These are phyloP conservation scores for Rhodocollybia butyracea DNA, from an alignment of 768 basidiomycete genomes.

Conservation along the genomic window DNA sequence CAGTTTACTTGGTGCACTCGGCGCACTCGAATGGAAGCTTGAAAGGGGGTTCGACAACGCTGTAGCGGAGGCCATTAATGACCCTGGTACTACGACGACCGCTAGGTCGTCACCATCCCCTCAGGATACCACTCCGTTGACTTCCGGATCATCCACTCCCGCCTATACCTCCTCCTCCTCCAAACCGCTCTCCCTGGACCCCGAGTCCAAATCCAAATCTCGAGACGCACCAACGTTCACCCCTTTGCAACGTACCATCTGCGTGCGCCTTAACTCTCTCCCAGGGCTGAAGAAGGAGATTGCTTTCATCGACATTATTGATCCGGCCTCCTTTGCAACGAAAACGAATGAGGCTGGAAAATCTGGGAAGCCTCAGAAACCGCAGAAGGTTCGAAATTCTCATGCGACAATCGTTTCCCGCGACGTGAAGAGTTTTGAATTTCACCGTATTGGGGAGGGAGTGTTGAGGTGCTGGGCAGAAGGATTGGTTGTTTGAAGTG, in stretches of 20 bases:
- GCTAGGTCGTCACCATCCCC: not conserved
- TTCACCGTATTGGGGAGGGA: slow-evolving; percentile 41
- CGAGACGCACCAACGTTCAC: slow-evolving; percentile 31
- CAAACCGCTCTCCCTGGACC: not conserved
- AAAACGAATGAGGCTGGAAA: not conserved
- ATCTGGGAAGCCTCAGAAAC: too few relatives aligned
- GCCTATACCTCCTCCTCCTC: not conserved
- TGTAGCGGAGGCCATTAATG: slow-evolving; percentile 58
- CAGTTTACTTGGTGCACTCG: slow-evolving; percentile 26
- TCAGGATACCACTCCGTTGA: not conserved
- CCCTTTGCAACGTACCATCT: slow-evolving; percentile 54
- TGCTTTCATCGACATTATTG: slow-evolving; percentile 51
- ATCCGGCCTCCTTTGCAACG: not conserved
- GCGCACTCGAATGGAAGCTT: slow-evolving; percentile 39
- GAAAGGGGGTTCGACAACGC: slow-evolving; percentile 60
- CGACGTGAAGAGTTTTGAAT: slow-evolving; percentile 36
- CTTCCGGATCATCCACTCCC: not conserved
- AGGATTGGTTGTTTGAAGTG: slow-evolving; percentile 36
- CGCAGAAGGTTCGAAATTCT: slow-evolving; percentile 64
- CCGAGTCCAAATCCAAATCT: not conserved
- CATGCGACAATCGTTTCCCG: slow-evolving; percentile 66
- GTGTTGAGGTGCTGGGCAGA: slow-evolving; percentile 53
- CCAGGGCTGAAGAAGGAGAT: slow-evolving; percentile 68
- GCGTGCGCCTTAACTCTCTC: slow-evolving; percentile 59
- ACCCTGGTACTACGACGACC: slow-evolving; percentile 15